phyloP scores from a whole-genome alignment of 2,329 filamentous ascomycete species.

The Myriosclerotinia duriaeana region DNA sequence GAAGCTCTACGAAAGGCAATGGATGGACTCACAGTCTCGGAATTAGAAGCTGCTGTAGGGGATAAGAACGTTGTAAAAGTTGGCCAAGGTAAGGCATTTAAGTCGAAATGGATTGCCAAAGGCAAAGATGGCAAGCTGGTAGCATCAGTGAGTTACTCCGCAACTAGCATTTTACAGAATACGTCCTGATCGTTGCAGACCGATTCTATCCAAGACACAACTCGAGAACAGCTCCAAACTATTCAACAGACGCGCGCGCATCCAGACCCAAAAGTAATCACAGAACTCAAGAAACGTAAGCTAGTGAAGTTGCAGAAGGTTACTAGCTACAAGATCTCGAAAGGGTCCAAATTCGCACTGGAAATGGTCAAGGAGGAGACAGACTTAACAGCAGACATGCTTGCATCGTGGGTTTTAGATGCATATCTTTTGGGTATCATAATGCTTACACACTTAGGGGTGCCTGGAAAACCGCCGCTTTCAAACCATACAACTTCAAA shows the following conservation, averaged over 20 bases:
- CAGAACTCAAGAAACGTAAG: conserved; percentile 89
- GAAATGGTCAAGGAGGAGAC: conserved; percentile 92
- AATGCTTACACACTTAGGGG: conserved; percentile 50
- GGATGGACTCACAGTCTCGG: conserved; percentile 78
- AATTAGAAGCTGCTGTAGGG: conserved; percentile 68
- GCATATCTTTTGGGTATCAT: conserved; percentile 19
- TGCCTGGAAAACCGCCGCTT: conserved; percentile 86
- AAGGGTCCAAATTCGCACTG: conserved; percentile 83
- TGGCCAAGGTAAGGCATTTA: conserved; percentile 94
- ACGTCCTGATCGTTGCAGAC: conserved; percentile 42
- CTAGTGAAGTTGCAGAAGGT: conserved; percentile 81
- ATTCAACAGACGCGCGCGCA: conserved; percentile 70
- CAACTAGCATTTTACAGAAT: neutral
- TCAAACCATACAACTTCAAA: conserved; percentile 83
- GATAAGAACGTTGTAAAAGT: conserved; percentile 74
- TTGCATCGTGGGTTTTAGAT: conserved; percentile 53
- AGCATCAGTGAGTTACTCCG: conserved; percentile 47
- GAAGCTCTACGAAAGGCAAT: conserved; percentile 68
- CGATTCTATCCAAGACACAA: conserved; percentile 77
- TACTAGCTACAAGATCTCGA: conserved; percentile 78
- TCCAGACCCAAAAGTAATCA: conserved; percentile 70
- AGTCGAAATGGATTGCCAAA: conserved; percentile 68
- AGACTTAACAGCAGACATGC: conserved; percentile 91
- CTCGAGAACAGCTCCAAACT: conserved; percentile 69
- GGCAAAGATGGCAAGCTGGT: conserved; percentile 57